Base-by-base conservation (phyloP, 1,284 basidiomycete species). In the Leccinum subrobustum region DNA sequence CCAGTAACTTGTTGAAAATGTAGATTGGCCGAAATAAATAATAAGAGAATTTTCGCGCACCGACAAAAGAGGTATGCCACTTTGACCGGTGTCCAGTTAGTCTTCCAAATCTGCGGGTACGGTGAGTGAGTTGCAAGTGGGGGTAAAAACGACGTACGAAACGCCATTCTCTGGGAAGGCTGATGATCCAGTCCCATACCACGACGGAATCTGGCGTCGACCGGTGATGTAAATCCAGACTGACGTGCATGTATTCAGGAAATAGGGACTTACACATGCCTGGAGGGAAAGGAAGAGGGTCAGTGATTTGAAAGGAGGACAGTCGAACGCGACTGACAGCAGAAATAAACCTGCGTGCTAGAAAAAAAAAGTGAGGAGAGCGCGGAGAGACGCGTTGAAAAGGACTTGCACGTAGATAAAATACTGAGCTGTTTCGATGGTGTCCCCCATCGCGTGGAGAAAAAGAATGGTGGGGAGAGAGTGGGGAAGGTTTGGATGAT, bases 151-250 rank as follows among this genome's bases (percentile, higher is more conserved):
- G 18, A 78, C 80, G 69, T 73, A 90, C 89, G 73, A 88, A 91
- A 69, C 82, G 82, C 77, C 83, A 90, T 75, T 92, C 89, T 74
- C 88, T 80, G 33, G 84, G 83, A 57, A 92, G 73, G 70, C 86
- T 87, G 68, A 88, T 84, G 69, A 89, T 78, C 89, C 89, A 92
- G 78, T 92, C 89, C 89, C 89, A 92, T 55, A 91, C 74, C 63
- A 89, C 85, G 50, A 92, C 84, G 59, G 89, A 86, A 73, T 92
- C 89, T 91, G 64, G 3, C 39, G 9, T 59, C 61, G 67, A 66
- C 44, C 67, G 62, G 20, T 59, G 64, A 66, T 60, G 60, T 66
- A 60, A 54, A 33, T 35, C n/a, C 14, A n/a, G 12, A 51, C 63
- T 14, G 48, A 56, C 35, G 39, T 51, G 59, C 56, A 60, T 66